Evolutionary conservation across 257 asterid species (phyloP).

Genomic region (Rubia yunnanensis): DNA sequence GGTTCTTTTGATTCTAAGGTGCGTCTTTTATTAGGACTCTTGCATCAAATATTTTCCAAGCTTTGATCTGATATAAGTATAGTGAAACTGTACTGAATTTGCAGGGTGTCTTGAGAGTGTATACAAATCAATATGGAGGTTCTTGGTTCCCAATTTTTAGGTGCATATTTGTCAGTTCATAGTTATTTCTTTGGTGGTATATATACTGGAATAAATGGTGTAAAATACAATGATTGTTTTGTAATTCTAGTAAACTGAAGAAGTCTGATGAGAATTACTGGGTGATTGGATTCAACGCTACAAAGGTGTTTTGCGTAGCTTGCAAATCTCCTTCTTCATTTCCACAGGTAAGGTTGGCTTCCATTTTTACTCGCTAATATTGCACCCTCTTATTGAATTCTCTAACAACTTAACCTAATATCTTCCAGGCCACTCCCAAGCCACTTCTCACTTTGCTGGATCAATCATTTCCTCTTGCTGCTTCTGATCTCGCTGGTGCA

Average conservation of each 20-base stretch:
- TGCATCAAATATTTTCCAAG: not conserved
- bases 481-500: slow-evolving; percentile 85
- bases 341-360: slow-evolving; percentile 60
- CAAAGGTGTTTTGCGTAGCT: slow-evolving; percentile 70
- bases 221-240: slow-evolving; percentile 11
- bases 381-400: slow-evolving; percentile 12
- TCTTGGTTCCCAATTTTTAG: slow-evolving; percentile 96
- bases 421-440: slow-evolving; percentile 68
- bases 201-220: not conserved
- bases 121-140: slow-evolving; percentile 71
- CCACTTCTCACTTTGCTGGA: slow-evolving; percentile 78
- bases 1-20: slow-evolving; percentile 96
- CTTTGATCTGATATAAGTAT: not conserved
- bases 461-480: slow-evolving; percentile 84
- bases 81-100: slow-evolving; percentile 11
- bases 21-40: slow-evolving; percentile 13
- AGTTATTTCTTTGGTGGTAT: not conserved
- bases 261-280: slow-evolving; percentile 73
- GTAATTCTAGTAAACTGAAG: slow-evolving; percentile 60
- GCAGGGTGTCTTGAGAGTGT: slow-evolving; percentile 87
- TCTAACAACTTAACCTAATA: slow-evolving; percentile 8
- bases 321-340: slow-evolving; percentile 82
- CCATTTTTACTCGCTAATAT: slow-evolving; percentile 10
- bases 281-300: slow-evolving; percentile 76
- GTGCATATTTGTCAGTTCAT: slow-evolving; percentile 27